Evolutionary conservation across 1,284 basidiomycete genomes (phyloP), one percentile per base, ranked within the genome.

Genomic region (Hemileia vastatrix): DNA sequence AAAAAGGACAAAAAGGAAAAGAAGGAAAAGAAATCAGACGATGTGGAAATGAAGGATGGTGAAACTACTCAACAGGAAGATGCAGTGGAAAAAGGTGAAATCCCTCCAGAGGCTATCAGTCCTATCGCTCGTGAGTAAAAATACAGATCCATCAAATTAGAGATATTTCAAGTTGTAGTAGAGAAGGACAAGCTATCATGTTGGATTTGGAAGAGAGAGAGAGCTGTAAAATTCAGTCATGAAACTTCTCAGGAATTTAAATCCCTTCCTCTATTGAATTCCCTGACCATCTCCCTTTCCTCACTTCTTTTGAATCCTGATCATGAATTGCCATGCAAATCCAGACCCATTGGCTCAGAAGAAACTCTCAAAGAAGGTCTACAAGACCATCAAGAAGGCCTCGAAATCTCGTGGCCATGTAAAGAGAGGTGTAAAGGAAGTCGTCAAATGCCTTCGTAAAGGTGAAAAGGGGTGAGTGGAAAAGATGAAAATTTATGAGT

Each of bases 351-450:
- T 96, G 40, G 92, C 93, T 19, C 84, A 86, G 76, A 90, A 86
- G 79, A 96, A 95, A 79, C 81, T 95, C 27, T 77, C 86, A 55
- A 96, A 94, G 78, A 94, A 91, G 77, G 78, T 96, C 44, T 86
- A 94, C 79, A 92, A 90, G 77, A 87, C 87, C 1, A 87, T 94
- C 70, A 94, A 92, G 79, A 89, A 87, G 79, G 90, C 89, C 89
- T 71, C 70, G 58, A 75, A 75, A 59, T 68, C 68, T 23, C 69
- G 71, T 6, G 74, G 74, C 65, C 90, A 94, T 77, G 86, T 96
- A 36, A 94, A 93, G 78, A 83, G 92, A 54, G 91, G 91, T 50
- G 92, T 96, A 56, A 96, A 96, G 78, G 92, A 96, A 77, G 89
- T 96, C 36, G 90, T 94, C 59, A 96, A 96, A 77, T 89, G 89